These are phyloP conservation scores for Cercospora nicotianae DNA, from an alignment of 2,329 filamentous ascomycete species.

Conservation along the genomic window DNA sequence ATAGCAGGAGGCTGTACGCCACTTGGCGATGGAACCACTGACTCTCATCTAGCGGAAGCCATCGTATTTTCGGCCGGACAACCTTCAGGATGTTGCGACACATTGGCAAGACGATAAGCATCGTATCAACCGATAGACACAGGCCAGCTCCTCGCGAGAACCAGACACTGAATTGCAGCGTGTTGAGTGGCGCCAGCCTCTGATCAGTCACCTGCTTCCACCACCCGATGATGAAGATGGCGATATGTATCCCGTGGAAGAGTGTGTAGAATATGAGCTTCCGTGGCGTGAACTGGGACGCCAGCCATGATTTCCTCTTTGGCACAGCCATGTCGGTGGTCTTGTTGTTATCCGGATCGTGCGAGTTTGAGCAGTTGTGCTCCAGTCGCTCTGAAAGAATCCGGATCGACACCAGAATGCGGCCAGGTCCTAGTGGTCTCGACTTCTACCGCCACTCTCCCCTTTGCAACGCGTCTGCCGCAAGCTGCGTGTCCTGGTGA, in stretches of 20 bases:
- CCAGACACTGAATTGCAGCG: constrained; percentile 86
- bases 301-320: constrained; percentile 36
- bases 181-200: constrained; percentile 75
- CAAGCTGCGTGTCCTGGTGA: not conserved
- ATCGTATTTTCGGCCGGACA: constrained; percentile 81
- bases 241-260: constrained; percentile 42
- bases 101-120: constrained; percentile 89
- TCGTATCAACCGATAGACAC: constrained; percentile 77
- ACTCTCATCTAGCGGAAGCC: constrained; percentile 91
- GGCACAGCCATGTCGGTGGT: constrained; percentile 23
- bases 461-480: not conserved
- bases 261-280: constrained; percentile 41
- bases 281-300: constrained; percentile 37
- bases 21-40: constrained; percentile 96
- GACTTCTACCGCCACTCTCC: not conserved
- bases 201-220: constrained; percentile 67
- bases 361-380: not conserved
- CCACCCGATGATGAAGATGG: constrained; percentile 42
- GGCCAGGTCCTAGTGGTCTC: not conserved
- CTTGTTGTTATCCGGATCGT: not conserved
- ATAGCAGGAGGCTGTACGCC: constrained; percentile 84
- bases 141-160: constrained; percentile 90
- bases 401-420: not conserved
- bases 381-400: not conserved
- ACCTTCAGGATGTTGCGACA: constrained; percentile 86